Percentiles rank a stretch among this genome's conserved stretches.
These are phyloP conservation scores for Erodium maritimum DNA, from an alignment of 345 rosid genomes.

Conservation along the genomic window DNA sequence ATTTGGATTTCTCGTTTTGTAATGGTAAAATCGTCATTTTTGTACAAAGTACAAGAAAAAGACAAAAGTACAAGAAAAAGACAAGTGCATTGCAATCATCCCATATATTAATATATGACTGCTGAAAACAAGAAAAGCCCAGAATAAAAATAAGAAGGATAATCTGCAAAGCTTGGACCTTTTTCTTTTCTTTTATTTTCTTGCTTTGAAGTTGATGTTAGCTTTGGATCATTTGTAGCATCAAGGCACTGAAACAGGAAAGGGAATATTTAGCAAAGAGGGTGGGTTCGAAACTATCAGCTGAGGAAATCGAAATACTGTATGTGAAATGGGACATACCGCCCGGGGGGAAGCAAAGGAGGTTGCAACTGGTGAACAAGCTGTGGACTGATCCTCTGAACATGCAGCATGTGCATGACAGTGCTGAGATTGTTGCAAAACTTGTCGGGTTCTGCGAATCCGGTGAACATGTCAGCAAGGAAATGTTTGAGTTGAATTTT, in stretches of 20 bases:
- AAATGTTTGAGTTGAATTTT: constrained; percentile 84
- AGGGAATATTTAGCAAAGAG: constrained; percentile 79
- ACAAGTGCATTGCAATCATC: no score
- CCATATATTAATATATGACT: no score
- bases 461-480: constrained; percentile 60
- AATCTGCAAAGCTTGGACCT: no score
- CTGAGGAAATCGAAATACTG: constrained; percentile 68
- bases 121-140: no score
- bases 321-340: constrained; percentile 81
- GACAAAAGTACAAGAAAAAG: no score
- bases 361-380: constrained; percentile 72
- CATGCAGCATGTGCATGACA: constrained; percentile 61
- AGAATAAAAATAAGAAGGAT: no score
- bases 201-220: neutral
- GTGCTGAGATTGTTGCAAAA: constrained; percentile 70
- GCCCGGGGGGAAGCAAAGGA: constrained; percentile 69
- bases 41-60: no score
- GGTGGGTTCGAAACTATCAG: constrained; percentile 58
- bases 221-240: constrained; percentile 22
- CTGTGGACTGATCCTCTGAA: constrained; percentile 79
- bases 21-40: no score
- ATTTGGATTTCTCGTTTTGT: no score
- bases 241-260: constrained; percentile 78
- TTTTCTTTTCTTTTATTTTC: neutral
- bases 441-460: constrained; percentile 86